Evolutionary conservation across 148 eudicot genomes (phyloP).

Genomic region (Fagopyrum esculentum): DNA sequence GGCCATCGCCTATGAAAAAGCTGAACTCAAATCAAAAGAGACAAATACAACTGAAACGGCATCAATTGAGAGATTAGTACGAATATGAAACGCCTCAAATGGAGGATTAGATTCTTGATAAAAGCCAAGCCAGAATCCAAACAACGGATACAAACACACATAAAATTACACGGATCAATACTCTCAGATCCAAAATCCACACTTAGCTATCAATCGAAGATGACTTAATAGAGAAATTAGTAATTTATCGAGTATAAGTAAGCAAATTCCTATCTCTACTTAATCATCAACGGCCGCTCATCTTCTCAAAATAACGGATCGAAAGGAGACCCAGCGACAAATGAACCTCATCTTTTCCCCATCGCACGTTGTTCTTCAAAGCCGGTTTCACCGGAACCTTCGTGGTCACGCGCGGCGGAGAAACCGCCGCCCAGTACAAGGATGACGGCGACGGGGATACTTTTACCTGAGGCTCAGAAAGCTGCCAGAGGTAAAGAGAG

Average conservation of each 20-base stretch:
- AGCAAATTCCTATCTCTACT: constrained; percentile 14
- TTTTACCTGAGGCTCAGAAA: constrained; percentile 29
- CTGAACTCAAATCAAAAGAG: background rate
- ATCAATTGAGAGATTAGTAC: background rate
- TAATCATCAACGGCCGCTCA: constrained; percentile 36
- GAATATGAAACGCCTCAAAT: background rate
- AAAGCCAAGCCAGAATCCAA: background rate
- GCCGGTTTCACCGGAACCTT: constrained; percentile 15
- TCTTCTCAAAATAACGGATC: constrained; percentile 68
- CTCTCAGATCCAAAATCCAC: background rate
- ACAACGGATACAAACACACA: background rate
- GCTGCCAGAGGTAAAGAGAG: constrained; percentile 56
- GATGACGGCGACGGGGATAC: constrained; percentile 13
- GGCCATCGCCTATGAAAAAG: background rate
- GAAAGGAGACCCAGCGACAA: constrained; percentile 67
- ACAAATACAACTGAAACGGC: background rate
- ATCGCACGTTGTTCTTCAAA: constrained; percentile 23
- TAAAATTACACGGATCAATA: constrained; percentile 3
- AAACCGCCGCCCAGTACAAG: background rate
- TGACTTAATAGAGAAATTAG: background rate
- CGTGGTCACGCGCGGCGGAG: constrained; percentile 26
- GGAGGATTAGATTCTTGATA: background rate
- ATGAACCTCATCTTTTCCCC: constrained; percentile 90
- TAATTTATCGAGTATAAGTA: background rate
- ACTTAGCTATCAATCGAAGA: background rate